Evolutionary conservation across 1,139 yeast species (phyloP).

Genomic region (Meyerozyma guilliermondii): DNA sequence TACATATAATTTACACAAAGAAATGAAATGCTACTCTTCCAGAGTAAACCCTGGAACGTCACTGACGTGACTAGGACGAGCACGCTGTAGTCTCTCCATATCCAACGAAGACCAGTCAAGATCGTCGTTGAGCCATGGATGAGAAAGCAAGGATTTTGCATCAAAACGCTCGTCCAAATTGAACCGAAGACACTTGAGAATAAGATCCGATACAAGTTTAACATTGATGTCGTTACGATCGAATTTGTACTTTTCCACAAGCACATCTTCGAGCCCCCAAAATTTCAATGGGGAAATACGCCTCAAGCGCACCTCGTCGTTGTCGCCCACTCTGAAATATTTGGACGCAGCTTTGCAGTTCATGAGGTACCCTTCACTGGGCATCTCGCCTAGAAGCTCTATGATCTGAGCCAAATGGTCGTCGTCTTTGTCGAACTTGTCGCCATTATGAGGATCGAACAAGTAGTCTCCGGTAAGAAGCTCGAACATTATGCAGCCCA

Average conservation of each 20-base stretch:
- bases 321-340: constrained; percentile 44
- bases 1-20: neutral
- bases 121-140: constrained; percentile 10
- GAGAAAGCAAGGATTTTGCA: constrained; percentile 11
- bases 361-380: constrained; percentile 42
- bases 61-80: neutral
- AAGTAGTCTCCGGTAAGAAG: constrained; percentile 79
- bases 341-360: constrained; percentile 49
- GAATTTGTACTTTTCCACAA: constrained; percentile 69
- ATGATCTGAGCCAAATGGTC: constrained; percentile 82
- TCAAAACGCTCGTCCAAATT: constrained; percentile 11
- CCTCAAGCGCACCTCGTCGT: constrained; percentile 42
- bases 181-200: constrained; percentile 36
- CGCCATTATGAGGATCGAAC: constrained; percentile 74
- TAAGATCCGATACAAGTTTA: constrained; percentile 36
- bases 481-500: constrained; percentile 79
- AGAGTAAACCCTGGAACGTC: constrained; percentile 1
- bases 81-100: neutral
- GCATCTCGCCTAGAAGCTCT: constrained; percentile 59
- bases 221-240: constrained; percentile 15
- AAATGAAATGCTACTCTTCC: constrained; percentile 1
- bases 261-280: constrained; percentile 64
- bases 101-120: constrained; percentile 1
- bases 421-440: constrained; percentile 63
- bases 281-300: constrained; percentile 61